These are phyloP conservation scores for Lomentospora prolificans DNA, from an alignment of 2,329 filamentous ascomycete species.

Conservation along the genomic window DNA sequence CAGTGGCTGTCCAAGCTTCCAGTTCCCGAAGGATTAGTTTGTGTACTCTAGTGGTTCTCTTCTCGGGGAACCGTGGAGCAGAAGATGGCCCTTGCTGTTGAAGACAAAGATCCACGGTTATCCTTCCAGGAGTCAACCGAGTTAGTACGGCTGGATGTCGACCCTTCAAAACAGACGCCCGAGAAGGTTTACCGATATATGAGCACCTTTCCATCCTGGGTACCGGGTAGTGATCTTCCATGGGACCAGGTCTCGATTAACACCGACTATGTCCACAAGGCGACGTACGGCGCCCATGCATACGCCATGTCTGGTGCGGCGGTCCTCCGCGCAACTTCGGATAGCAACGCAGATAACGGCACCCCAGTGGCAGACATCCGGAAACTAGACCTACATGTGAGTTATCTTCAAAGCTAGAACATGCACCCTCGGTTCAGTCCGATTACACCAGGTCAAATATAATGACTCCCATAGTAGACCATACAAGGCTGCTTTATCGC, in stretches of 20 bases:
- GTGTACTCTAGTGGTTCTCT: too few species aligned
- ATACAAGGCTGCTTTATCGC: constrained; percentile 47
- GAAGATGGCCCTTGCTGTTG: neutral
- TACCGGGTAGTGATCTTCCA: constrained; percentile 7
- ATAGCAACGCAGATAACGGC: neutral
- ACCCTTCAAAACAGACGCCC: neutral
- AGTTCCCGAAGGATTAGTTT: too few species aligned
- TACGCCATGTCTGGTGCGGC: constrained; percentile 9
- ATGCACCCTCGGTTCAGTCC: neutral
- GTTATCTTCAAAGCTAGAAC: constrained; percentile 11
- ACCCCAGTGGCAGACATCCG: neutral
- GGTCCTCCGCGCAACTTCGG: neutral
- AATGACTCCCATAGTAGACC: constrained; percentile 25
- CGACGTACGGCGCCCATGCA: constrained; percentile 9
- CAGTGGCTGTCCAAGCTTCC: too few species aligned
- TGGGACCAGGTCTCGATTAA: neutral
- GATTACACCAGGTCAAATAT: too few species aligned
- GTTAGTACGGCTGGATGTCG: constrained; percentile 2
- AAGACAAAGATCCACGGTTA: neutral
- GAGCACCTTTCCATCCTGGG: constrained; percentile 5
- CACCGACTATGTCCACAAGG: neutral
- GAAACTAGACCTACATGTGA: constrained; percentile 26
- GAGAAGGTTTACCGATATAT: constrained; percentile 2
- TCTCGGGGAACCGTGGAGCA: too few species aligned
- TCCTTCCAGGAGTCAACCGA: constrained; percentile 11